Base-by-base conservation (phyloP, 805 yeast species). In the Candida parachauliodes region DNA sequence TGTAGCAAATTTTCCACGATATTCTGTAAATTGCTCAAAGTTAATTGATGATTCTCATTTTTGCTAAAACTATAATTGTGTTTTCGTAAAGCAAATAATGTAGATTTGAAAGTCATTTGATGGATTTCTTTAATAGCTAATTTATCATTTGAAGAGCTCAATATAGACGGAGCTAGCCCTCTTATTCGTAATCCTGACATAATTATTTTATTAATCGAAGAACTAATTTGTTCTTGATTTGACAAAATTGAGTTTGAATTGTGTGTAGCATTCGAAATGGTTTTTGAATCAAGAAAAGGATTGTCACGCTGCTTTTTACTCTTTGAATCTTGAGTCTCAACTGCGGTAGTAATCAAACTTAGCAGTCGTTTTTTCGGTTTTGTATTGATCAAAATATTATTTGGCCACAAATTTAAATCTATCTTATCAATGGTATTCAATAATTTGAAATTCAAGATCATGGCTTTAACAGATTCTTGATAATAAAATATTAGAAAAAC, bases 111-210 rank as follows among this genome's bases (percentile, higher is more conserved):
- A 1, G 72, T 65, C 70, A 65, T 65, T 31, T 60, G 66, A 47
- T 64, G 65, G 7, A 65, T 56, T 40, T 68, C 73, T 34, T 63
- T 61, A 14, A 65, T 55, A 23, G 62, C 57, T 12, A 66, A 39
- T 35, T 55, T 60, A 27, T 66, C 69, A 40, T 63, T 64, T 7
- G 45, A 34, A 9, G 56, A 43, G 14, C 48, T 40, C 32, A 35
- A 42, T 19, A 44, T 40, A 36, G 49, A 43, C 3, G 54, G 47
- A 11, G 62, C 51, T 23, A 67, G 47, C 5, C 72, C 73, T 28
- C 74, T 54, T 10, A 68, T 55, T 37, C 74, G 52, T 15, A 68
- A 50, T 7, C 72, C 74, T 12, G 71, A 63, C n/a, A 60, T 50
- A 11, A 66, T 56, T 8, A 65, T 46, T 41, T 62, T 60, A 37